A percentile compares a stretch with the other conserved stretches of the same genome.
Conservation (phyloP, 75 land plant genomes). For the Pinus tabuliformis region DNA sequence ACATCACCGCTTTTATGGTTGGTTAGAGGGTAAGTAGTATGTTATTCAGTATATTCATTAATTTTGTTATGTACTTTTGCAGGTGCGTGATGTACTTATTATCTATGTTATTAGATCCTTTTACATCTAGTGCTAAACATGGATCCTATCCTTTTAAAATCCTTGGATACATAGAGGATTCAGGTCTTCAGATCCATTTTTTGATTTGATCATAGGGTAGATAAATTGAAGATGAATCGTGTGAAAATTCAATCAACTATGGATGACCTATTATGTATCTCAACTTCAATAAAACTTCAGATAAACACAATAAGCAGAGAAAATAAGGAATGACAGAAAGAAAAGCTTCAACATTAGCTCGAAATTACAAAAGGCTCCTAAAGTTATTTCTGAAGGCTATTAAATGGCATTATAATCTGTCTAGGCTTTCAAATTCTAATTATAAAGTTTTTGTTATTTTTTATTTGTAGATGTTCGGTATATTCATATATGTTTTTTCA, state of each 20-base stretch:
- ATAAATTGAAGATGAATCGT: not conserved
- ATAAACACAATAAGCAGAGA: too few species aligned
- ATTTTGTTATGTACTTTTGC: not conserved
- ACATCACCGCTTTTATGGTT: conserved; percentile 95
- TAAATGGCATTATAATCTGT: too few species aligned
- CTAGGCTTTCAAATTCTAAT: too few species aligned
- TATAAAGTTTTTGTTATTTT: too few species aligned
- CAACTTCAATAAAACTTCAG: not conserved
- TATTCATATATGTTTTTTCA: too few species aligned
- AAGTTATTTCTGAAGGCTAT: too few species aligned
- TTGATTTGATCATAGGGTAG: not conserved
- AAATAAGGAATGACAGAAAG: too few species aligned
- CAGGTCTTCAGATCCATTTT: too few species aligned
- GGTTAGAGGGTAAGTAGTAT: conserved; percentile 68
- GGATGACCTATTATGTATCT: not conserved
- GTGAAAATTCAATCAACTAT: not conserved
- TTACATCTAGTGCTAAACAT: not conserved
- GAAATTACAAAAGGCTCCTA: too few species aligned
- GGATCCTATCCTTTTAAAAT: not conserved
- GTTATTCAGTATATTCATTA: not conserved
- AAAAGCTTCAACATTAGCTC: too few species aligned
- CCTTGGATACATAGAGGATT: too few species aligned
- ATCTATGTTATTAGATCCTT: not conserved
- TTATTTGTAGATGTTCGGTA: too few species aligned
- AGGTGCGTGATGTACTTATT: not conserved